These are phyloP conservation scores for Ochetophila trinervis DNA, from an alignment of 306 rosid species.

Conservation along the genomic window DNA sequence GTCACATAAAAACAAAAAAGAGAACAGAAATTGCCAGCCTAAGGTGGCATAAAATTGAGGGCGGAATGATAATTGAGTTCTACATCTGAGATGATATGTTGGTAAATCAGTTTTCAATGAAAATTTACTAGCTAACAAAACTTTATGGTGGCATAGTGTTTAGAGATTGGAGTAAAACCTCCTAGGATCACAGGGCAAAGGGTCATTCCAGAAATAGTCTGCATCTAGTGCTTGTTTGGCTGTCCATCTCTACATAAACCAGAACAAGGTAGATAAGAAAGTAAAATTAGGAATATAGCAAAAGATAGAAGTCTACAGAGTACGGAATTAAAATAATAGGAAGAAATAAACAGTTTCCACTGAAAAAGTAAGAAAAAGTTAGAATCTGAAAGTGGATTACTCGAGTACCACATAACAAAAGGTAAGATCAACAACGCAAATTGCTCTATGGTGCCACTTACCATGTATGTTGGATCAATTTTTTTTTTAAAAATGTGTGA, in stretches of 20 bases:
- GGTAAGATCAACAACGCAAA: no score
- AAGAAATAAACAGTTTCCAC: no score
- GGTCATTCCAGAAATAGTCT: constrained; percentile 73
- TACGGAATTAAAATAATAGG: no score
- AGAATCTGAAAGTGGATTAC: not conserved
- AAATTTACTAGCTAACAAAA: not conserved
- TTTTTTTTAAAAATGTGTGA: no score
- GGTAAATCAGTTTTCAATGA: not conserved
- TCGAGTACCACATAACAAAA: not conserved
- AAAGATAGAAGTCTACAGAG: not conserved
- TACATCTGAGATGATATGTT: no score
- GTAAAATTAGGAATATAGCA: not conserved
- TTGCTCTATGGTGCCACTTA: no score
- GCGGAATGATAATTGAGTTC: not conserved
- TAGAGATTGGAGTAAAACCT: constrained; percentile 31
- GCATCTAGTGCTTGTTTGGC: constrained; percentile 71
- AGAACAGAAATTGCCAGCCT: not conserved
- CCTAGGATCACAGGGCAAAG: constrained; percentile 67
- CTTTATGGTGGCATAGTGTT: not conserved
- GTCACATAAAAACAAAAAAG: not conserved
- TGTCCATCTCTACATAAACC: constrained; percentile 46
- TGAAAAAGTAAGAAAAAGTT: no score
- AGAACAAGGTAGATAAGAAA: constrained; percentile 18
- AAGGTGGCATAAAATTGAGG: not conserved
- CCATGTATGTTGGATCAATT: no score